A percentile compares a stretch with the other conserved stretches of the same genome.
These are phyloP conservation scores for Phaeophleospora eucalypticola DNA, from an alignment of 2,329 filamentous ascomycete genomes.

Conservation along the genomic window DNA sequence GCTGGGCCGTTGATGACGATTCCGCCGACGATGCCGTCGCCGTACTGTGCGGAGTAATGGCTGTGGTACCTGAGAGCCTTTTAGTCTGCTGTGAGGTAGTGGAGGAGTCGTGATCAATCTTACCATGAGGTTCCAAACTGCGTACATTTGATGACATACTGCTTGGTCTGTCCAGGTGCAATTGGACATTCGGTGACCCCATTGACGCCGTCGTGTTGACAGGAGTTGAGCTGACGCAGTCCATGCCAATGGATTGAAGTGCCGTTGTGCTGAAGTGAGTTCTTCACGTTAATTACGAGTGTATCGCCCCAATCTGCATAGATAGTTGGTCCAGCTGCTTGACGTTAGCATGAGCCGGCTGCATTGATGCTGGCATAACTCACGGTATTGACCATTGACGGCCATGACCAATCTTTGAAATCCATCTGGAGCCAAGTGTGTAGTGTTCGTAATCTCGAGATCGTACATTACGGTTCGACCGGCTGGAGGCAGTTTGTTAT, in stretches of 20 bases:
- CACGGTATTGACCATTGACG: slow-evolving; percentile 59
- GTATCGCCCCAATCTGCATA: slow-evolving; percentile 43
- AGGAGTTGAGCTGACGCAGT: slow-evolving; percentile 54
- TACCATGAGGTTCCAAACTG: slow-evolving; percentile 39
- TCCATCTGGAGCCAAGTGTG: slow-evolving; percentile 39
- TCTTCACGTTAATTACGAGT: slow-evolving; percentile 47
- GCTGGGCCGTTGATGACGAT: slow-evolving; percentile 43
- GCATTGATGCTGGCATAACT: background rate
- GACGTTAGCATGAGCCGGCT: background rate
- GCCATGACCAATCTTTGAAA: slow-evolving; percentile 37
- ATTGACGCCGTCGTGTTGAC: slow-evolving; percentile 49
- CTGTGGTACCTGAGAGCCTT: too few relatives aligned
- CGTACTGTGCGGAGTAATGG: slow-evolving; percentile 42
- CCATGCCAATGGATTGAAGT: slow-evolving; percentile 62
- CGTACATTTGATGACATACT: slow-evolving; percentile 55
- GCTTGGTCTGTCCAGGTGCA: slow-evolving; percentile 48
- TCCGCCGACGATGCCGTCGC: slow-evolving; percentile 40
- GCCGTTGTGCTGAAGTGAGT: slow-evolving; percentile 51
- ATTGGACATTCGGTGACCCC: slow-evolving; percentile 49
- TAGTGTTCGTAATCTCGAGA: slow-evolving; percentile 33
- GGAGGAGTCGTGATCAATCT: background rate
- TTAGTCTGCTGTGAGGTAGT: background rate
- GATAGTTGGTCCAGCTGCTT: slow-evolving; percentile 57
- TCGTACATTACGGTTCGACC: slow-evolving; percentile 36
- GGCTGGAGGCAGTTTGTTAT: slow-evolving; percentile 40